These are phyloP conservation scores for Trichophyton mentagrophytes DNA, from an alignment of 2,329 filamentous ascomycete species.

Conservation along the genomic window DNA sequence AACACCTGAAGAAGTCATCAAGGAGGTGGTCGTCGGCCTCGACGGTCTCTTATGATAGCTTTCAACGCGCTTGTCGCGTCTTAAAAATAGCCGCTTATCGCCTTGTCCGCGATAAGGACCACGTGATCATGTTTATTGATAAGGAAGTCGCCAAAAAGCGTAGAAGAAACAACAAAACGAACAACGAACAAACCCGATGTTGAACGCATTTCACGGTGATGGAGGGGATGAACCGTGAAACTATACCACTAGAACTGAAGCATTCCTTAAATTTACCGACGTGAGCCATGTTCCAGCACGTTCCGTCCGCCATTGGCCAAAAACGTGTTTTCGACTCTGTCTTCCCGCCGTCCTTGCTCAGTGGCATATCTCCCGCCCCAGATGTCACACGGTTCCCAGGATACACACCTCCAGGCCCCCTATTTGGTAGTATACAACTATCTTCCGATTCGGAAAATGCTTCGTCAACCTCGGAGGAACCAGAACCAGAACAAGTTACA, in stretches of 20 bases:
- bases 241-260: background rate
- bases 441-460: background rate
- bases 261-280: conserved; percentile 1
- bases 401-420: conserved; percentile 11
- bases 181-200: background rate
- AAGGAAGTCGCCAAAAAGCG: background rate
- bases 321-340: conserved; percentile 34
- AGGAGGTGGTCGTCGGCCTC: too few relatives aligned
- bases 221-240: background rate
- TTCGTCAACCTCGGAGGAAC: background rate
- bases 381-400: conserved; percentile 17
- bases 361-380: conserved; percentile 21
- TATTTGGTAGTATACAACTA: conserved; percentile 9
- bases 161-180: background rate
- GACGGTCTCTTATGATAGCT: too few relatives aligned
- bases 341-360: conserved; percentile 29
- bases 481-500: conserved; percentile 20
- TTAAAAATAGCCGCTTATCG: conserved; percentile 6
- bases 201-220: background rate
- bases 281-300: conserved; percentile 11
- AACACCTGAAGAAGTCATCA: too few relatives aligned
- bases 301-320: conserved; percentile 16
- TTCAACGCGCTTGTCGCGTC: conserved; percentile 3
- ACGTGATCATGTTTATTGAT: background rate
- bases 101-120: background rate